Percentiles rank a stretch among this genome's conserved stretches.
These are phyloP conservation scores for Xylaria sp. DNA, from an alignment of 2,329 filamentous ascomycete genomes.

Conservation along the genomic window DNA sequence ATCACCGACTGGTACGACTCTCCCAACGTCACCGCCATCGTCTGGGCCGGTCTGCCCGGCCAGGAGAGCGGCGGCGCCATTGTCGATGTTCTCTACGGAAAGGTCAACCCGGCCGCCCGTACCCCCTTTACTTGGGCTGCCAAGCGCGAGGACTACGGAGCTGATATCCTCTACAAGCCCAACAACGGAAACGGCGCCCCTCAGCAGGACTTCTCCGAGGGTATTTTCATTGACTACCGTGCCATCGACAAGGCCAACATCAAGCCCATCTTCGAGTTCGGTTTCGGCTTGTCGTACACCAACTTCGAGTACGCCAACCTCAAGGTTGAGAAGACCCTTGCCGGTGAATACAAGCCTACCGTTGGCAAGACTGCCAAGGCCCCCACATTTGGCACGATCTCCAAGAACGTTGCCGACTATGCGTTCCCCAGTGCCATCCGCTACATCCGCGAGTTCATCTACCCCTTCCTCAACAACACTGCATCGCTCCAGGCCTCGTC, in stretches of 20 bases:
- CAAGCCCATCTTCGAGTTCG: slow-evolving; percentile 74
- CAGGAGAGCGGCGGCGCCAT: slow-evolving; percentile 79
- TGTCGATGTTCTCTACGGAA: slow-evolving; percentile 77
- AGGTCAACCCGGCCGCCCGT: slow-evolving; percentile 69
- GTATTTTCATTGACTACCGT: slow-evolving; percentile 77
- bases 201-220: slow-evolving; percentile 70
- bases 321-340: slow-evolving; percentile 46
- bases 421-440: slow-evolving; percentile 57
- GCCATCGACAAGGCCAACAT: slow-evolving; percentile 63
- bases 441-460: slow-evolving; percentile 54
- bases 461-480: slow-evolving; percentile 65
- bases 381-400: slow-evolving; percentile 59
- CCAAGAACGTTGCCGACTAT: slow-evolving; percentile 59
- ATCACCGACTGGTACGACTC: slow-evolving; percentile 69
- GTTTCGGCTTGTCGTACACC: slow-evolving; percentile 75
- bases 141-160: slow-evolving; percentile 61
- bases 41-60: slow-evolving; percentile 77
- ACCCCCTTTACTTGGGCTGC: slow-evolving; percentile 76
- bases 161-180: slow-evolving; percentile 59
- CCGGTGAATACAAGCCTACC: slow-evolving; percentile 52
- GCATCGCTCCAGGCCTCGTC: slow-evolving; percentile 51
- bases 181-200: slow-evolving; percentile 63
- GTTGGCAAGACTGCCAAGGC: slow-evolving; percentile 58
- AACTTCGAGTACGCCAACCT: slow-evolving; percentile 71
- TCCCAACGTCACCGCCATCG: slow-evolving; percentile 75